phyloP scores from a whole-genome alignment of 148 eudicot genomes.

The Camellia granthamiana region DNA sequence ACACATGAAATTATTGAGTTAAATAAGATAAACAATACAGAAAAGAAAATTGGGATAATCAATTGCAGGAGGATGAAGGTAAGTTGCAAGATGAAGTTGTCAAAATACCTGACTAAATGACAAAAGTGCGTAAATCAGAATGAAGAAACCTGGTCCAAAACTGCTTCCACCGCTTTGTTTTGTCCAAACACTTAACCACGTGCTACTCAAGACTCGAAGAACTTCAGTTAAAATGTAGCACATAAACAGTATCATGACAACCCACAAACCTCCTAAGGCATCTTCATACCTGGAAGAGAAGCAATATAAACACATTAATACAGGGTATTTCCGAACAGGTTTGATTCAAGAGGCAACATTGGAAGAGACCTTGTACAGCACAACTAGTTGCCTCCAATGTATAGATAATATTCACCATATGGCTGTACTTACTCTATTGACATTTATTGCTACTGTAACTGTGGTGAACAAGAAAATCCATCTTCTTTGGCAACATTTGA shows the following conservation, averaged over 20 bases:
- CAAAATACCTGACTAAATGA: constrained; percentile 57
- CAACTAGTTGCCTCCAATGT: not conserved
- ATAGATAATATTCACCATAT: not conserved
- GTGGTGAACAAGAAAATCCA: no score
- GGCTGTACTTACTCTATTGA: not conserved
- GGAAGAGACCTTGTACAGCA: not conserved
- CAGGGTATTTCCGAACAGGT: not conserved
- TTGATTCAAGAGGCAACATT: not conserved
- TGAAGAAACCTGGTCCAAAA: constrained; percentile 47
- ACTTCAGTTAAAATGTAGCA: constrained; percentile 64
- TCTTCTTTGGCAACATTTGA: no score
- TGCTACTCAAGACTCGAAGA: constrained; percentile 68
- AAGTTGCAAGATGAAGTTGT: not conserved
- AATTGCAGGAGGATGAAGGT: not conserved
- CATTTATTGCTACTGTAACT: not conserved
- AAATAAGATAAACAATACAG: not conserved
- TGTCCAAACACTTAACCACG: constrained; percentile 76
- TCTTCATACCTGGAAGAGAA: constrained; percentile 44
- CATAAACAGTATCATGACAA: constrained; percentile 46
- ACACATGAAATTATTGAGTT: not conserved
- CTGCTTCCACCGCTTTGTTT: constrained; percentile 41
- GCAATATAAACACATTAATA: not conserved
- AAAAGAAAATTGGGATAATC: not conserved
- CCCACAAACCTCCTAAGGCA: constrained; percentile 69
- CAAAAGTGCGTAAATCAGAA: constrained; percentile 49